Base-by-base conservation (phyloP, 2,329 filamentous ascomycete genomes). In the Aspergillus neoniger region DNA sequence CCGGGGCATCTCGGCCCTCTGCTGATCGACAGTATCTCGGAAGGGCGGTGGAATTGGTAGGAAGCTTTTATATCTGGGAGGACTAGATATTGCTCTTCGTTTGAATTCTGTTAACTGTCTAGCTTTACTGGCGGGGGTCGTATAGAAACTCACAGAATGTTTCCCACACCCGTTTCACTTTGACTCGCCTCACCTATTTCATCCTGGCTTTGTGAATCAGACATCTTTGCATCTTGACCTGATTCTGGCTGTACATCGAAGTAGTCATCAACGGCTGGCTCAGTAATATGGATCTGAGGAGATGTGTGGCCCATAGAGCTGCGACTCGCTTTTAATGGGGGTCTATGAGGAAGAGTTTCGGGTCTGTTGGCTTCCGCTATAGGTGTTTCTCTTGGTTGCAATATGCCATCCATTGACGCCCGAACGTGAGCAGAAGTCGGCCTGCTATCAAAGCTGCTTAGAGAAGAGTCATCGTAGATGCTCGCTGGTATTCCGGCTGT, bases 361-460 rank as follows among this genome's bases (percentile, higher is more conserved):
- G 53, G 39, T 10, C 36, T 57, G 25, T 48, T 48, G 12, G 56
- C n/a, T 55, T 47, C 55, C 2, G 50, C 19, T 6, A 39, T 50
- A 17, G 43, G 28, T 2, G 50, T 25, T 50, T 6, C 8, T n/a
- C 19, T 9, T 12, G 59, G 19, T 7, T 61, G 32, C 17, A 57
- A 51, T 44, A 55, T n/a, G 4, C 52, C 60, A 44, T 67, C 64
- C 12, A 60, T 52, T 3, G 50, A 60, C 2, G 63, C 53, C 2
- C 63, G 41, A n/a, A 63, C 44, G 23, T 67, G 62, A 4, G 69
- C 63, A 21, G 63, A 68, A 4, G 71, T 67, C 17, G 63, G 68
- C 19, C 65, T 66, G 23, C 69, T 74, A 47, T 69, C 70, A 39
- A 72, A 71, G 38, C 70, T 72, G 58, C 70, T 74, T 17, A 72